Conservation (phyloP, 768 basidiomycete genomes). For the Hirschioporus abietinus region DNA sequence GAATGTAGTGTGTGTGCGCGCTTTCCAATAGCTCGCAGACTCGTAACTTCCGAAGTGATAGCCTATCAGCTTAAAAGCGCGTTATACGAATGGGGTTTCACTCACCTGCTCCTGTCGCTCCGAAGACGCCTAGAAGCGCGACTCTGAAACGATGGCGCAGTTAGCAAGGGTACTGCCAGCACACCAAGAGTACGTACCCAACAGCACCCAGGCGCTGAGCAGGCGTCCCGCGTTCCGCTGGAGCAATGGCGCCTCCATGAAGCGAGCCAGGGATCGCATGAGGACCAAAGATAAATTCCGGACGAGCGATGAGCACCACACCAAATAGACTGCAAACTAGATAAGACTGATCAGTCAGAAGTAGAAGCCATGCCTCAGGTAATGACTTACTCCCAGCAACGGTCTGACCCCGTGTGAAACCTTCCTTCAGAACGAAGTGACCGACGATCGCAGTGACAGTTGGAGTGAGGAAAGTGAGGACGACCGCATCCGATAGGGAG, state of each 20-base stretch:
- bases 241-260: constrained; percentile 8
- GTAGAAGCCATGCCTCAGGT: neutral
- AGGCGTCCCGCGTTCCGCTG: constrained; percentile 18
- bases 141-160: constrained; percentile 32
- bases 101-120: constrained; percentile 66
- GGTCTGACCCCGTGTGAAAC: constrained; percentile 47
- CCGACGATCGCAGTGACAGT: constrained; percentile 59
- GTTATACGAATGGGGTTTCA: constrained; percentile 8
- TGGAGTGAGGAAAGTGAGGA: constrained; percentile 71
- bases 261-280: constrained; percentile 9
- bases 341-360: neutral
- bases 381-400: constrained; percentile 42
- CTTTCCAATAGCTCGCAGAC: constrained; percentile 65
- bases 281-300: constrained; percentile 63
- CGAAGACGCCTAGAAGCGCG: constrained; percentile 60
- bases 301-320: constrained; percentile 78
- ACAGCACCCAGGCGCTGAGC: constrained; percentile 53
- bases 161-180: constrained; percentile 1
- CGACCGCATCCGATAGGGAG: constrained; percentile 72
- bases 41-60: constrained; percentile 30
- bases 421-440: constrained; percentile 57
- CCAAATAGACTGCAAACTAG: constrained; percentile 64
- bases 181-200: constrained; percentile 29
- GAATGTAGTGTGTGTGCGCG: constrained; percentile 72
- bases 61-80: neutral